Base-by-base conservation (phyloP, 140 eudicot genomes). In the Anethum foeniculum region DNA sequence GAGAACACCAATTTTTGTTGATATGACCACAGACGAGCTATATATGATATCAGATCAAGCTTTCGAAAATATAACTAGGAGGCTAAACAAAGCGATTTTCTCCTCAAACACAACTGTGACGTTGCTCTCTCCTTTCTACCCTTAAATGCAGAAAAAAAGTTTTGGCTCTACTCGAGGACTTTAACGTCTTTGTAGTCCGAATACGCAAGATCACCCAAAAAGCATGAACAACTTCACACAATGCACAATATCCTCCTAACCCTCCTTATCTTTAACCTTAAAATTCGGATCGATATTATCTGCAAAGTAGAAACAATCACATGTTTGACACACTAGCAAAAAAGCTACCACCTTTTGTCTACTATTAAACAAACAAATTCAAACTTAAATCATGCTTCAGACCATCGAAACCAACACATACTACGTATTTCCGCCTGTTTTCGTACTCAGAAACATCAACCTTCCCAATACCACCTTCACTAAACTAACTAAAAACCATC, bases 141-240 rank as follows among this genome's bases (percentile, higher is more conserved):
- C 84, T 58, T 77, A 79, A 81, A 81, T 74, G 71, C 80, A 74
- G 82, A 60, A 77, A 77, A 82, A 80, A 77, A 79, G 49, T 21
- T 30, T 77, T 73, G 71, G 73, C 32, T 19, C 44, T 76, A n/a
- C 43, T 16, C 15, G 51, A 74, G 43, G 74, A 39, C 62, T 56
- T 71, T 75, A 79, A 41, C 81, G 79, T 30, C 77, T 30, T n/a
- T 81, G 75, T 25, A 44, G 51, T 58, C 39, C 60, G 6, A 72
- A 43, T 47, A 75, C n/a, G 76, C 56, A 74, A 43, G 18, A 85
- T 81, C 83, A 80, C 79, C 76, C 79, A 71, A 78, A 85, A 85
- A 80, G 86, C 81, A 79, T 85, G 86, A 87, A 83, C 81, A 62
- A 62, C 77, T 19, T 81, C 75, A 71, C 38, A n/a, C 60, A 52